Base-by-base conservation (phyloP, 192 early-diverging fungal genomes). In the Coemansia aciculifera region DNA sequence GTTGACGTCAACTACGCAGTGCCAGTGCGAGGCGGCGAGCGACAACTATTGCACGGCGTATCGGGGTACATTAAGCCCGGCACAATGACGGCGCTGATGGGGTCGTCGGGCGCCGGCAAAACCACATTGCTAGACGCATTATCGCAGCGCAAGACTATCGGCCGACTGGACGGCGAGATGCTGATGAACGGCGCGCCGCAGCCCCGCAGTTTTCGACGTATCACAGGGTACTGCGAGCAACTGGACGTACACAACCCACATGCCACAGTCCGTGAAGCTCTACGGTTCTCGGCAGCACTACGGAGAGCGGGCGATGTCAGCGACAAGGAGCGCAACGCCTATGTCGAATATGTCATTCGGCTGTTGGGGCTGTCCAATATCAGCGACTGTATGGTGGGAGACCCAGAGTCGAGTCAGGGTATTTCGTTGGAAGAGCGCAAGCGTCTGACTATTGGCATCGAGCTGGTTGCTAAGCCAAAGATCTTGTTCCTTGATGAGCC, bases 401-500 rank as follows among this genome's bases (percentile, higher is more conserved):
- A 87, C 40, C 78, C 87, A 7, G 90, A 90, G 64, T 79, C 85
- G 34, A 84, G 85, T 66, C 65, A 89, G 67, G 93, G 93, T 57
- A 90, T 94, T 48, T 90, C 89, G 31, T 88, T 92, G 13, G 93
- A 92, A 63, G 92, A 95, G 72, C 91, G 90, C 73, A 90, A 93
- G 67, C 87, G 92, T 37, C 84, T 95, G 17, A 90, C 89, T 29
- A 92, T 96, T 65, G 94, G 86, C 63, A 83, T 90, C 46, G 92
- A 96, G 72, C 84, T 96, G 19, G 87, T 94, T 2, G 86, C 91
- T 29, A 85, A 90, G 76, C 88, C 90, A 10, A 85, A 87, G 59
- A 69, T 90, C n/a, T 85, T 96, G n/a, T 92, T 96, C 77, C 81
- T 94, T 65, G 93, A 94, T 70, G 94, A 90, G 66, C 94, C 94